A percentile compares a stretch with the other conserved stretches of the same genome.
Evolutionary conservation across 2,329 filamentous ascomycete species (phyloP).

Genomic region (Aplosporella prunicola): DNA sequence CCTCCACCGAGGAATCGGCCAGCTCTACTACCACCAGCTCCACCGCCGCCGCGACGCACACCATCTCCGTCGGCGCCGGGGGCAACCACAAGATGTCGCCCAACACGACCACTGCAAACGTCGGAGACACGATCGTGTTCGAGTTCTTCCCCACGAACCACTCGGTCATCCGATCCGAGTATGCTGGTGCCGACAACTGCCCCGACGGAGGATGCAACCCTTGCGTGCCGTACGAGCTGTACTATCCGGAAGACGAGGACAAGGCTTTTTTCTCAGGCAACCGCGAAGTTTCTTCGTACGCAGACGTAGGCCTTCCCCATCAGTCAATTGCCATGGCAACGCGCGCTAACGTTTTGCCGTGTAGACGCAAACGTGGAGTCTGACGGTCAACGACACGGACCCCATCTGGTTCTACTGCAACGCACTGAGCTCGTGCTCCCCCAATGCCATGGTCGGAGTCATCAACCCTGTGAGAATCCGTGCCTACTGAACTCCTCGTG

Average conservation of each 20-base stretch:
- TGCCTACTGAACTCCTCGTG: no score
- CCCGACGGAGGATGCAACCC: slow-evolving; percentile 18
- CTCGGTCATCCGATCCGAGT: slow-evolving; percentile 34
- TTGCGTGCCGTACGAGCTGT: slow-evolving; percentile 30
- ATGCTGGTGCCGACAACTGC: no score
- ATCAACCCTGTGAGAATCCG: slow-evolving; percentile 56
- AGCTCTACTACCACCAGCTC: no score
- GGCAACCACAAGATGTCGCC: slow-evolving; percentile 28
- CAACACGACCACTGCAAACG: slow-evolving; percentile 23
- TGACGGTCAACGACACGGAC: slow-evolving; percentile 26
- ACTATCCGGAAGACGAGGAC: slow-evolving; percentile 19
- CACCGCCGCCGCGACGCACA: no score
- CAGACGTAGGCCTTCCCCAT: slow-evolving; percentile 24
- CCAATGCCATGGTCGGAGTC: slow-evolving; percentile 62
- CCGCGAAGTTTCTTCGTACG: slow-evolving; percentile 17
- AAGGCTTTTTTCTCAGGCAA: slow-evolving; percentile 25
- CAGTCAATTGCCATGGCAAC: no score
- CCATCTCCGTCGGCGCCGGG: slow-evolving; percentile 28
- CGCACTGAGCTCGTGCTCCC: slow-evolving; percentile 54
- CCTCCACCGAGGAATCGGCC: no score
- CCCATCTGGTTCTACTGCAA: slow-evolving; percentile 36
- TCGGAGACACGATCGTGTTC: slow-evolving; percentile 30
- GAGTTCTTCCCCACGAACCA: slow-evolving; percentile 35
- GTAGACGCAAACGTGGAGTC: slow-evolving; percentile 17
- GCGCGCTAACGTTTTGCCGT: no score